These are phyloP conservation scores for Colletotrichum karsti DNA, from an alignment of 2,329 filamentous ascomycete genomes.

Conservation along the genomic window DNA sequence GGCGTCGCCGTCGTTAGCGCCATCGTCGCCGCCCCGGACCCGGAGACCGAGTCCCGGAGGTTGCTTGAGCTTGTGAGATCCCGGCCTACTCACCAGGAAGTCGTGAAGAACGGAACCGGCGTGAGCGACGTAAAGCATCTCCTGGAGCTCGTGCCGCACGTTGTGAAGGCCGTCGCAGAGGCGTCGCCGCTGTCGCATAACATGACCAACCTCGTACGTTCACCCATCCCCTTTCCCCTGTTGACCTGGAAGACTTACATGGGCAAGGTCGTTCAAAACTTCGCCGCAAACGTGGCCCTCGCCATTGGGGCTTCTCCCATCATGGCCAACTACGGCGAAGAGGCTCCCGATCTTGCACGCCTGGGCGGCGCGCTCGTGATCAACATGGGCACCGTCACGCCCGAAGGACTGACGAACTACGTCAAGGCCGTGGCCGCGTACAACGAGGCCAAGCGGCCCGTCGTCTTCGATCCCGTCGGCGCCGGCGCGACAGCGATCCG, in stretches of 20 bases:
- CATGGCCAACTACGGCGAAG: constrained; percentile 88
- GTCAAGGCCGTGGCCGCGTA: constrained; percentile 80
- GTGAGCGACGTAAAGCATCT: constrained; percentile 31
- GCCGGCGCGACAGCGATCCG: constrained; percentile 57
- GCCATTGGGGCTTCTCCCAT: constrained; percentile 89
- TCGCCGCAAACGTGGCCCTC: constrained; percentile 90
- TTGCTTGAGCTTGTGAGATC: constrained; percentile 65
- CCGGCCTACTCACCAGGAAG: constrained; percentile 39
- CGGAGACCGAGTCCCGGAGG: constrained; percentile 67
- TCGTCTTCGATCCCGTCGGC: constrained; percentile 90
- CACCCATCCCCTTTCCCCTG: background rate
- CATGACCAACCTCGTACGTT: constrained; percentile 85
- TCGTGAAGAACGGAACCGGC: background rate
- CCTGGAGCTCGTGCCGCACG: constrained; percentile 40
- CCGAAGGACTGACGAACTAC: constrained; percentile 77
- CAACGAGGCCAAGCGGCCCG: constrained; percentile 77
- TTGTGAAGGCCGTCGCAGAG: constrained; percentile 69
- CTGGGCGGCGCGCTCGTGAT: constrained; percentile 84
- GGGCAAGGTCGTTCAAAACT: constrained; percentile 81
- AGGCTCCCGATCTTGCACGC: constrained; percentile 81
- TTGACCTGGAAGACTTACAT: background rate
- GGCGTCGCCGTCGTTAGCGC: constrained; percentile 92
- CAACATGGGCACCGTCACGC: constrained; percentile 94
- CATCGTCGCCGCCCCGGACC: constrained; percentile 78
- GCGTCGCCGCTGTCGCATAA: constrained; percentile 85